Evolutionary conservation across 2,329 filamentous ascomycete species (phyloP).

Genomic region (Teratosphaeria zuluensis): DNA sequence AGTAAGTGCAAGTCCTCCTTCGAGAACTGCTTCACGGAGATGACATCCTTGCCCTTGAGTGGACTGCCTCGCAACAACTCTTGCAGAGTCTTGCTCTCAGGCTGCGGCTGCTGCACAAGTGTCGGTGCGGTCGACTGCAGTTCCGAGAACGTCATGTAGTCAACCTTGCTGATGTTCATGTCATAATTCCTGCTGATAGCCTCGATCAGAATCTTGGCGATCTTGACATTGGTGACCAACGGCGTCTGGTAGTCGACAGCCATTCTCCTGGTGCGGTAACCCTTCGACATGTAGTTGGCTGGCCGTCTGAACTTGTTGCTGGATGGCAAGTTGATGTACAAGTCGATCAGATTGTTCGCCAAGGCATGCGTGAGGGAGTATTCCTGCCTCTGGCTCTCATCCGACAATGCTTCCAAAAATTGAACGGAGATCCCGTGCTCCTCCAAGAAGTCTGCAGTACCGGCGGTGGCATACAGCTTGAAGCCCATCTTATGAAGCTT

Average conservation of each 20-base stretch:
- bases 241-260: conserved; percentile 97
- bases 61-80: conserved; percentile 68
- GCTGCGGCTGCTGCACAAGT: conserved; percentile 34
- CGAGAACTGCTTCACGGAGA: conserved; percentile 85
- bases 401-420: conserved; percentile 76
- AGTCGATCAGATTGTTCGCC: conserved; percentile 93
- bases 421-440: conserved; percentile 88
- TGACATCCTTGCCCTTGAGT: conserved; percentile 82
- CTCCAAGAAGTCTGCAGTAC: conserved; percentile 92
- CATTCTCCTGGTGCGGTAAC: conserved; percentile 94
- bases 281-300: conserved; percentile 97
- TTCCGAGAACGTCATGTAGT: conserved; percentile 72
- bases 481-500: conserved; percentile 86
- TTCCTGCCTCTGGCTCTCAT: conserved; percentile 81
- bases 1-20: conserved; percentile 82
- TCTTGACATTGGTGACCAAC: conserved; percentile 97
- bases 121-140: conserved; percentile 23
- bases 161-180: conserved; percentile 69
- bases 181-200: conserved; percentile 84
- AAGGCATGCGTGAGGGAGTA: conserved; percentile 95
- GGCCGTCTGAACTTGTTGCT: conserved; percentile 95
- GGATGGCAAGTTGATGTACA: conserved; percentile 99
- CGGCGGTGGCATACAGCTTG: conserved; percentile 91
- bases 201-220: conserved; percentile 93
- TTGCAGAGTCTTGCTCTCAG: conserved; percentile 45